phyloP scores from a whole-genome alignment of 441 rosid genomes.

The Pelargonium exstipulatum region DNA sequence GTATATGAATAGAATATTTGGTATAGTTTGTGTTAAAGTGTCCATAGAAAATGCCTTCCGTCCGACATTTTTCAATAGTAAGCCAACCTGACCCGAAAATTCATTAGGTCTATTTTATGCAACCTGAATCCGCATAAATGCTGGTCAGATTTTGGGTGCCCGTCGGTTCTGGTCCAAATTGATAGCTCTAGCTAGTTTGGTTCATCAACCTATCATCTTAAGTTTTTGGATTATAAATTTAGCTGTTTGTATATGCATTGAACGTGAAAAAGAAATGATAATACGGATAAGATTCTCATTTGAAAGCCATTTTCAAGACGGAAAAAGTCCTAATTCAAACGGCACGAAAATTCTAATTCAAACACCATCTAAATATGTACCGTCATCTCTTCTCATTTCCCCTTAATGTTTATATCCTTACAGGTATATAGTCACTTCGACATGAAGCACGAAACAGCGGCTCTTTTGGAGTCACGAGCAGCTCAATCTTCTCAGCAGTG shows the following conservation, averaged over 20 bases:
- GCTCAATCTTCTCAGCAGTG: slow-evolving; percentile 66
- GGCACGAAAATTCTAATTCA: background rate
- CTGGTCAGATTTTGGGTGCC: too few species aligned
- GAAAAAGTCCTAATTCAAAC: too few species aligned
- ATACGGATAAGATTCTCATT: too few species aligned
- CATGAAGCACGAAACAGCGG: slow-evolving; percentile 95
- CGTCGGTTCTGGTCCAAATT: background rate
- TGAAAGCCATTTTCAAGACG: too few species aligned
- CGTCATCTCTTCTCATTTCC: background rate
- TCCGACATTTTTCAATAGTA: too few species aligned
- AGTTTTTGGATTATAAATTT: background rate
- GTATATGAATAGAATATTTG: background rate
- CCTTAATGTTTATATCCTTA: slow-evolving; percentile 15
- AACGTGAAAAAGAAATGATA: too few species aligned
- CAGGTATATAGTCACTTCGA: slow-evolving; percentile 97
- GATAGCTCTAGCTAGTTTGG: background rate
- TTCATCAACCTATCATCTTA: background rate
- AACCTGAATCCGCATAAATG: too few species aligned
- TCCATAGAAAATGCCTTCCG: background rate
- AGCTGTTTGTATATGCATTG: background rate
- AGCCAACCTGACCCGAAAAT: too few species aligned
- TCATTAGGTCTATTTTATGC: too few species aligned
- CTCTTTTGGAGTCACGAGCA: slow-evolving; percentile 84
- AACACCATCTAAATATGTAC: background rate
- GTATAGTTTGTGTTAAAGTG: background rate